phyloP scores from a whole-genome alignment of 106 monocot species.

The Cymbidium sinense region DNA sequence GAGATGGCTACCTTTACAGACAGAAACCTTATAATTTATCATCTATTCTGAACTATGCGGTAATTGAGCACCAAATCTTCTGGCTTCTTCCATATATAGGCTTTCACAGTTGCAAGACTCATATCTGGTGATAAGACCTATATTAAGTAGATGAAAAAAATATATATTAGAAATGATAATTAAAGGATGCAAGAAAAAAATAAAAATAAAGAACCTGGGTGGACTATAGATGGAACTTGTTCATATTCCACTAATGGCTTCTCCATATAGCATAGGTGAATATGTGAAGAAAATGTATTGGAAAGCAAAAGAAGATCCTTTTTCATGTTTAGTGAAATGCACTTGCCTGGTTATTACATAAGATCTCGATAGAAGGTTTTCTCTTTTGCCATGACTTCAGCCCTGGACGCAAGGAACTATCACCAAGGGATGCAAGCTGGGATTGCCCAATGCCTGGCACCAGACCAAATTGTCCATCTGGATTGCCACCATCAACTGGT shows the following conservation, averaged over 20 bases:
- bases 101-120: conserved; percentile 89
- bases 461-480: conserved; percentile 33
- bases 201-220: not conserved
- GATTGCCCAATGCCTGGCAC: conserved; percentile 29
- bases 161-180: not conserved
- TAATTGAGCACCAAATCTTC: conserved; percentile 94
- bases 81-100: conserved; percentile 94
- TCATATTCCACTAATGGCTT: no score
- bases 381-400: conserved; percentile 51
- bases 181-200: not conserved
- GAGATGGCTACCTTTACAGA: not conserved
- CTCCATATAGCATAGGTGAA: no score
- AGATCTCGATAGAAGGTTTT: conserved; percentile 56
- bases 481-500: conserved; percentile 35
- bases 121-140: conserved; percentile 76
- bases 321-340: not conserved
- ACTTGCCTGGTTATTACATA: conserved; percentile 74
- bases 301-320: not conserved
- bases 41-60: conserved; percentile 42
- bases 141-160: conserved; percentile 6
- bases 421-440: conserved; percentile 30
- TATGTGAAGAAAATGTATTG: not conserved
- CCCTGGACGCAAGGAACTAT: conserved; percentile 35
- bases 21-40: conserved; percentile 8
- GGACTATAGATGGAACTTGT: not conserved